Conservation (phyloP, 2,329 filamentous ascomycete genomes). For the Truncatella angustata region DNA sequence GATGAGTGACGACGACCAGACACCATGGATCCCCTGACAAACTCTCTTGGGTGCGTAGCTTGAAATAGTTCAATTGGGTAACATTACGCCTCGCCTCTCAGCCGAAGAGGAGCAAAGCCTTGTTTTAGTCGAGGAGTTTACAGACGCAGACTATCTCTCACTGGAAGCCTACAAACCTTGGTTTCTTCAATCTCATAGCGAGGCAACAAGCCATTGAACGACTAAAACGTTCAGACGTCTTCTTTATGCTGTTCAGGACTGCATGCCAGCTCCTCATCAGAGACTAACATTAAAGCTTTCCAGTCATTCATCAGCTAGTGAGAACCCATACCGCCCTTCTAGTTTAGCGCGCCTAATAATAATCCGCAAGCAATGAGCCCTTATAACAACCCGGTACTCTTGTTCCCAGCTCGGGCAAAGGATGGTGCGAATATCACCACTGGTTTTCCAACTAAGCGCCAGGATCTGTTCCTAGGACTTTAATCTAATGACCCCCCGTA, state of each 20-base stretch:
- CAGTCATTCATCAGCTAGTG: background rate
- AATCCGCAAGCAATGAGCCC: background rate
- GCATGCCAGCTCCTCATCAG: background rate
- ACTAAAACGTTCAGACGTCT: background rate
- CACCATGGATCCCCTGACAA: conserved; percentile 4
- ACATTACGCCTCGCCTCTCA: background rate
- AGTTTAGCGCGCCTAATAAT: background rate
- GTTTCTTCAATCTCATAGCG: conserved; percentile 4
- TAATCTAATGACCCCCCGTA: background rate
- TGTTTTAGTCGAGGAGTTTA: background rate
- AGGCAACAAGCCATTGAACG: background rate
- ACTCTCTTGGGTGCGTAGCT: conserved; percentile 1
- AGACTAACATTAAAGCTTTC: background rate
- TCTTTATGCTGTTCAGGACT: background rate
- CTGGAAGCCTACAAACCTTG: background rate
- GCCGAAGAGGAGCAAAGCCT: background rate
- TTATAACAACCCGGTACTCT: background rate
- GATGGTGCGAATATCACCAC: background rate
- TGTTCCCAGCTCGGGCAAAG: background rate
- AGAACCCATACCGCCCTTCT: background rate
- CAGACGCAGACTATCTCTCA: background rate
- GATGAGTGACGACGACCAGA: conserved; percentile 4
- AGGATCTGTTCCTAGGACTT: background rate
- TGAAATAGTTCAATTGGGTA: conserved; percentile 2
- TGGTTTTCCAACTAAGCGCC: background rate